Percentiles rank a stretch among this genome's conserved stretches.
Evolutionary conservation across 139 green algal genomes (phyloP).

Genomic region (Chlamydomonas sp.): DNA sequence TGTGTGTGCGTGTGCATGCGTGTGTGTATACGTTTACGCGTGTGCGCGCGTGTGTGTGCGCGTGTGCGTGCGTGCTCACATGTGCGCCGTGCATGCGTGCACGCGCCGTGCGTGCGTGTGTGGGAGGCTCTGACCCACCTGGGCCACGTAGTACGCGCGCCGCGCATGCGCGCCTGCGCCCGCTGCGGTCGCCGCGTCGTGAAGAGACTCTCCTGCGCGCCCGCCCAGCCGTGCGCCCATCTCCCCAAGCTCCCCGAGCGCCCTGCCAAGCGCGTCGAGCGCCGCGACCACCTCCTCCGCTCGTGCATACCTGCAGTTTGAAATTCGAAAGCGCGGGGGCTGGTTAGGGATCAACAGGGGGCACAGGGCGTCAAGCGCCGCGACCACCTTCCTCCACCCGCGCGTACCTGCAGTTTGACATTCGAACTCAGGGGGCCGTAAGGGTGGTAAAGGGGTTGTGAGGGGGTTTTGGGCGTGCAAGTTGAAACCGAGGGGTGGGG

Average conservation of each 20-base stretch:
- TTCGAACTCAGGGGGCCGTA: no score
- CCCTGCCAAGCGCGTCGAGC: constrained; percentile 37
- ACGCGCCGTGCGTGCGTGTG: no score
- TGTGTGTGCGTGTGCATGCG: no score
- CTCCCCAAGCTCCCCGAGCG: constrained; percentile 52
- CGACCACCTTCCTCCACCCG: constrained; percentile 61
- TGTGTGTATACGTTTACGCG: no score
- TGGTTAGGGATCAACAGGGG: no score
- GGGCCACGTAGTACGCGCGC: constrained; percentile 7
- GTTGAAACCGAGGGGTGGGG: no score
- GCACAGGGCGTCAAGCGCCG: constrained; percentile 39
- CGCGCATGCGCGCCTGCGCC: not conserved
- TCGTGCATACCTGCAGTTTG: constrained; percentile 25
- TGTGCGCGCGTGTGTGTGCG: no score
- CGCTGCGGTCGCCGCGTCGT: constrained; percentile 18
- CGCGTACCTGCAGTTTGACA: constrained; percentile 23
- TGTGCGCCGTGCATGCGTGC: no score
- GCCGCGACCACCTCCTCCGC: constrained; percentile 63
- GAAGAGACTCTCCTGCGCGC: constrained; percentile 46
- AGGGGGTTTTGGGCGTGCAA: no score
- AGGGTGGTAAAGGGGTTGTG: no score
- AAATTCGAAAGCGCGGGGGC: no score
- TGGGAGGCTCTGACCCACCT: not conserved
- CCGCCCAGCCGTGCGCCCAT: constrained; percentile 47
- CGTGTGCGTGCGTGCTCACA: no score